Evolutionary conservation across 2,329 filamentous ascomycete genomes (phyloP).

Genomic region (Fusarium paranaense): DNA sequence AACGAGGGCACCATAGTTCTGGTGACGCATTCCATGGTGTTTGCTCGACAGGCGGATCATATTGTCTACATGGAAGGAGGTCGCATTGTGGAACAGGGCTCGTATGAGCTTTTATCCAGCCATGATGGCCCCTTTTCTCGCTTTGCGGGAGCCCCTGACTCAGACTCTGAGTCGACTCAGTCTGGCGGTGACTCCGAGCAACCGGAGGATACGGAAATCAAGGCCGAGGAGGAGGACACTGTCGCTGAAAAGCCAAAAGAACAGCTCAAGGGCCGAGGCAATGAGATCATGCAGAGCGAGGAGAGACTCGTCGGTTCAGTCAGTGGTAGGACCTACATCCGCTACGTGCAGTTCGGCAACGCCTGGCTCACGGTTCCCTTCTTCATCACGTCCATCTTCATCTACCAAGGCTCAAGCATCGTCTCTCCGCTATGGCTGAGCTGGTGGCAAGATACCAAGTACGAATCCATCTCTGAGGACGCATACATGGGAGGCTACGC

Average conservation of each 20-base stretch:
- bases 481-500: conserved; percentile 30
- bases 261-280: conserved; percentile 1
- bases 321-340: conserved; percentile 21
- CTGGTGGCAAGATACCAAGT: conserved; percentile 27
- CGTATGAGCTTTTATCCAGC: neutral
- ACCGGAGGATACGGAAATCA: rapidly evolving
- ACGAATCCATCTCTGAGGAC: conserved; percentile 5
- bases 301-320: conserved; percentile 23
- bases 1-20: conserved; percentile 1
- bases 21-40: conserved; percentile 21
- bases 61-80: conserved; percentile 25
- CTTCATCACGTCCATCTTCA: conserved; percentile 1
- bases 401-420: conserved; percentile 24
- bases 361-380: conserved; percentile 17
- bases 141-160: neutral
- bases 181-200: neutral
- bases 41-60: conserved; percentile 24
- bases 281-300: conserved; percentile 28
- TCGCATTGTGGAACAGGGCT: neutral
- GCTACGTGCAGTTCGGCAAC: conserved; percentile 26
- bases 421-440: conserved; percentile 26
- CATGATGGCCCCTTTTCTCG: conserved; percentile 1
- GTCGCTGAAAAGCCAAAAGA: neutral
- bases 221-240: neutral
- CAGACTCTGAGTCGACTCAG: neutral